Evolutionary conservation across 306 rosid genomes (phyloP).

Genomic region (Canavalia gladiata): DNA sequence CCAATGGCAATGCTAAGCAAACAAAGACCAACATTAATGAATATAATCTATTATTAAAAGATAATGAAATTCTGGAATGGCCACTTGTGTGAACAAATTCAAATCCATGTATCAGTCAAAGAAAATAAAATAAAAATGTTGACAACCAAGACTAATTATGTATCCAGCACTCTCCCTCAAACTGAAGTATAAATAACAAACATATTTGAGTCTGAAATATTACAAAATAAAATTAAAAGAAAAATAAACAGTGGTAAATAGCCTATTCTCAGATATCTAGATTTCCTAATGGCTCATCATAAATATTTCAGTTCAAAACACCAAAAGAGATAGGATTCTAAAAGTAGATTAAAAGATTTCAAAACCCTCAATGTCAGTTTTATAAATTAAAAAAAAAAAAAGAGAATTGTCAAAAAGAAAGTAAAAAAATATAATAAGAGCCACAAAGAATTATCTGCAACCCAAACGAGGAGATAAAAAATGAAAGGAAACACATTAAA

Average conservation of each 20-base stretch:
- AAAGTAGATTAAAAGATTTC: slow-evolving; percentile 24
- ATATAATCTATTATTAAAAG: not conserved
- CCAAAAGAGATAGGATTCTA: slow-evolving; percentile 5
- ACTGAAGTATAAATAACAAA: not conserved
- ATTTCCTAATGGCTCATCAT: not conserved
- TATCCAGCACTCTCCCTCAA: not conserved
- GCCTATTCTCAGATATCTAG: not conserved
- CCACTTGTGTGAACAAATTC: slow-evolving; percentile 15
- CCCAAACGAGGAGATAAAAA: not conserved
- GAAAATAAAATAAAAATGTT: slow-evolving; percentile 11
- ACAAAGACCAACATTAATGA: slow-evolving; percentile 46
- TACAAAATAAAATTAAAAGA: not conserved
- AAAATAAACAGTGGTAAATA: not conserved
- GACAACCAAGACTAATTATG: slow-evolving; percentile 9
- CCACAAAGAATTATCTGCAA: not conserved
- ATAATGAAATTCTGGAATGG: slow-evolving; percentile 31
- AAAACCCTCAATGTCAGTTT: not conserved
- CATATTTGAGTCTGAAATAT: not conserved
- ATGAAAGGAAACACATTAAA: slow-evolving; percentile 19
- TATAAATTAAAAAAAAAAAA: not conserved
- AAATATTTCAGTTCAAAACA: slow-evolving; percentile 29
- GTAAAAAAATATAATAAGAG: slow-evolving; percentile 10
- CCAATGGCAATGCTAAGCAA: slow-evolving; percentile 93
- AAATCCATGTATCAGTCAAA: slow-evolving; percentile 16
- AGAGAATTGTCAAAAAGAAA: not conserved